phyloP scores from a whole-genome alignment of 768 basidiomycete genomes.

The Cytidiella melzeri region DNA sequence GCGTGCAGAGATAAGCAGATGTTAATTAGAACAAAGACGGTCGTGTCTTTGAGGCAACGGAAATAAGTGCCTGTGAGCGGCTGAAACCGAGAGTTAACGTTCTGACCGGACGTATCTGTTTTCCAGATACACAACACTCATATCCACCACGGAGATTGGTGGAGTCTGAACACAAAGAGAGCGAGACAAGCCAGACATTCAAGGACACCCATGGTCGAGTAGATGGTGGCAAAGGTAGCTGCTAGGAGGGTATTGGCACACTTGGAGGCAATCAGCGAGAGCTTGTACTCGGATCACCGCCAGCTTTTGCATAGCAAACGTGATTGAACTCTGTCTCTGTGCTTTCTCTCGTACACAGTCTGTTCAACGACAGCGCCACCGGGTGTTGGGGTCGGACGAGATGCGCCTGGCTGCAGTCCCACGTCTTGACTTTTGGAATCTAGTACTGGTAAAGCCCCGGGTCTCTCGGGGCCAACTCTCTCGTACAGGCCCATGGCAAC shows the following conservation, averaged over 20 bases:
- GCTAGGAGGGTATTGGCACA: not conserved
- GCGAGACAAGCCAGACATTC: not conserved
- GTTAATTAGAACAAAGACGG: no score
- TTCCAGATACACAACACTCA: not conserved
- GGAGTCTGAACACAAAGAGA: not conserved
- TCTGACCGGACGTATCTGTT: no score
- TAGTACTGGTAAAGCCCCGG: no score
- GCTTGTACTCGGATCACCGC: not conserved
- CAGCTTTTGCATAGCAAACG: not conserved
- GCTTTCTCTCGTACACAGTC: no score
- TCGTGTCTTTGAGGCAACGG: no score
- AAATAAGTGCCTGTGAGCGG: no score
- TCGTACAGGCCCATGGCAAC: no score
- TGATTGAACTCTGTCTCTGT: not conserved
- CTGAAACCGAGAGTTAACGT: no score
- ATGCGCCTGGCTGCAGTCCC: not conserved
- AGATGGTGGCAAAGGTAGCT: not conserved
- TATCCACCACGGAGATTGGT: not conserved
- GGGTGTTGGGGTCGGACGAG: not conserved
- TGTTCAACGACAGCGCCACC: no score
- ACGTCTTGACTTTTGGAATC: no score
- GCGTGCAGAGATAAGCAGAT: not conserved
- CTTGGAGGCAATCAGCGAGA: not conserved
- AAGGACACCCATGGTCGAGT: not conserved
- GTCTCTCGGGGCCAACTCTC: not conserved